Conservation (phyloP, 192 early-diverging fungal species). For the Dimargaris xerosporica region DNA sequence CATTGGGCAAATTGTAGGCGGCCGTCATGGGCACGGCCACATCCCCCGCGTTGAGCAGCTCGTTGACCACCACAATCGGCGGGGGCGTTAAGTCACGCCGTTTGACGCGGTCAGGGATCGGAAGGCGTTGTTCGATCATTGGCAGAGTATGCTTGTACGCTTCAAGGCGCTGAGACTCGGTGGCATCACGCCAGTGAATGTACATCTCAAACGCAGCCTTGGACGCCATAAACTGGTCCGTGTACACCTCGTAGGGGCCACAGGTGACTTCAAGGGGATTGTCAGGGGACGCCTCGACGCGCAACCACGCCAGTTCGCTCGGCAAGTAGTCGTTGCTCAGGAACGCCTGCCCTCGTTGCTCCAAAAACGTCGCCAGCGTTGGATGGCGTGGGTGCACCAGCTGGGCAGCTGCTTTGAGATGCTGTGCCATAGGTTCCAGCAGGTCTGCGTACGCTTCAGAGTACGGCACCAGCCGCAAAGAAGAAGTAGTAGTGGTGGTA, state of each 20-base stretch:
- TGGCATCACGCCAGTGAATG: conserved; percentile 48
- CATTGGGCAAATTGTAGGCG: conserved; percentile 64
- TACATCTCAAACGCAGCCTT: conserved; percentile 57
- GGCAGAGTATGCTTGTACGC: conserved; percentile 48
- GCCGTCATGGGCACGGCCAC: conserved; percentile 59
- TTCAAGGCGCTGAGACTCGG: conserved; percentile 33
- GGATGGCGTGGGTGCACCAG: conserved; percentile 32
- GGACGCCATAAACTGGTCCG: conserved; percentile 43
- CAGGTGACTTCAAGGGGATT: conserved; percentile 49
- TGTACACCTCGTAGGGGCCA: conserved; percentile 62
- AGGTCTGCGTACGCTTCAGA: conserved; percentile 39
- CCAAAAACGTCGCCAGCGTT: conserved; percentile 39
- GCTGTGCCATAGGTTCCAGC: conserved; percentile 31
- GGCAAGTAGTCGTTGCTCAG: conserved; percentile 43
- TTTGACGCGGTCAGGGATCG: conserved; percentile 46
- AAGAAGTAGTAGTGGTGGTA: neutral
- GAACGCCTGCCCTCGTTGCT: conserved; percentile 38
- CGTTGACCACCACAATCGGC: conserved; percentile 60
- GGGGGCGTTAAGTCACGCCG: conserved; percentile 42
- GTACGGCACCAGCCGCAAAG: conserved; percentile 32
- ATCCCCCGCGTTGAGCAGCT: conserved; percentile 55
- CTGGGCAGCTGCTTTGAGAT: conserved; percentile 37
- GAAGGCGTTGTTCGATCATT: conserved; percentile 46
- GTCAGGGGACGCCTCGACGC: conserved; percentile 30
- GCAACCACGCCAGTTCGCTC: conserved; percentile 54